A percentile compares a stretch with the other conserved stretches of the same genome.
Evolutionary conservation across 139 green algal species (phyloP).

Genomic region (Limnomonas spitsbergensis): DNA sequence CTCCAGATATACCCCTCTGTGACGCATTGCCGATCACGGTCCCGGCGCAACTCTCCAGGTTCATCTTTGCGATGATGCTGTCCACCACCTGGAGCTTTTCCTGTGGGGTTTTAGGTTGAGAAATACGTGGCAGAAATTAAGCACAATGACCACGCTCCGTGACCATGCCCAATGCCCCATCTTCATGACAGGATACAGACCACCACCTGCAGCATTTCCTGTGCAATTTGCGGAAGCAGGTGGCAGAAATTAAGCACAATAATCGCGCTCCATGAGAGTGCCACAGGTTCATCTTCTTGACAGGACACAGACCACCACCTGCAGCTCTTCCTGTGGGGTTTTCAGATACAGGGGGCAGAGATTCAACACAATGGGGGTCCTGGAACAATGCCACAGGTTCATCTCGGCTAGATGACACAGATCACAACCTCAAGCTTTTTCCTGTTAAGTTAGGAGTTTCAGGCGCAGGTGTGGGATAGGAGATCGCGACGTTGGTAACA

Average conservation of each 20-base stretch:
- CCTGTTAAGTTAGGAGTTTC: too few relatives aligned
- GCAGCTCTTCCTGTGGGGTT: neutral
- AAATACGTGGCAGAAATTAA: neutral
- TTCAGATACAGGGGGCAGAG: neutral
- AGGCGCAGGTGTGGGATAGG: too few relatives aligned
- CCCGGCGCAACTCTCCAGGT: neutral
- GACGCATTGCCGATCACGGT: constrained; percentile 9
- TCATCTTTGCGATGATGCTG: constrained; percentile 3
- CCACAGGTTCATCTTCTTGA: neutral
- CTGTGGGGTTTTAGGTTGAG: neutral
- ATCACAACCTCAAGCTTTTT: too few relatives aligned
- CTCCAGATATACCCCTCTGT: constrained; percentile 1
- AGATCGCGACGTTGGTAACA: too few relatives aligned
- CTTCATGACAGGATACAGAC: neutral
- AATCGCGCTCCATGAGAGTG: neutral
- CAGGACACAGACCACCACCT: neutral
- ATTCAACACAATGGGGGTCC: too few relatives aligned
- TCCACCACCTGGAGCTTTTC: neutral
- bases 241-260: neutral
- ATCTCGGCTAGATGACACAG: too few relatives aligned
- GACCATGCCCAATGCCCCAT: neutral
- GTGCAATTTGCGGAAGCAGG: neutral
- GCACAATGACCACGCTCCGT: neutral
- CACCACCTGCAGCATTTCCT: neutral
- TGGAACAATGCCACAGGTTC: too few relatives aligned